phyloP scores from a whole-genome alignment of 2,329 filamentous ascomycete genomes.

The Metarhizium rileyi region DNA sequence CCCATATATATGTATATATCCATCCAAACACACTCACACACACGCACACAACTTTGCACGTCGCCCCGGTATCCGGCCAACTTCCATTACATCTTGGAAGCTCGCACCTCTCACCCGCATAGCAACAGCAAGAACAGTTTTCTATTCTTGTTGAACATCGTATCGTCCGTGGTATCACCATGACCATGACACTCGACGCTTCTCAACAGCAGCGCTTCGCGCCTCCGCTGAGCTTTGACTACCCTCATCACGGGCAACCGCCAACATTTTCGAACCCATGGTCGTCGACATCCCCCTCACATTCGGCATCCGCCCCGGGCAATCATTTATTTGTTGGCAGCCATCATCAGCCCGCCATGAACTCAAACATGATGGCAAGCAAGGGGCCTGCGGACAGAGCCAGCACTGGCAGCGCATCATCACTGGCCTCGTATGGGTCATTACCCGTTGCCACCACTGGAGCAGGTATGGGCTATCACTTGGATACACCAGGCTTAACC shows the following conservation, averaged over 20 bases:
- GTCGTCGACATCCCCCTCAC: slow-evolving; percentile 45
- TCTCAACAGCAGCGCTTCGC: slow-evolving; percentile 69
- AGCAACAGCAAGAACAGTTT: background rate
- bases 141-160: background rate
- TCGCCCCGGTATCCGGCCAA: too few relatives aligned
- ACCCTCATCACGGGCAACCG: slow-evolving; percentile 39
- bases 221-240: slow-evolving; percentile 69
- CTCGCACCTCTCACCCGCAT: background rate
- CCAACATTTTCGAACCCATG: slow-evolving; percentile 88
- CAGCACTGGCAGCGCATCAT: slow-evolving; percentile 45
- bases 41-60: too few relatives aligned
- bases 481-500: background rate
- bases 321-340: slow-evolving; percentile 55
- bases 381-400: slow-evolving; percentile 42
- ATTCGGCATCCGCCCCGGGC: slow-evolving; percentile 38
- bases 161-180: slow-evolving; percentile 34
- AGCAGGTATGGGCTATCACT: slow-evolving; percentile 45
- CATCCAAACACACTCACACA: too few relatives aligned
- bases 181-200: slow-evolving; percentile 93
- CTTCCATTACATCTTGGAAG: too few relatives aligned
- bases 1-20: background rate
- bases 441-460: slow-evolving; percentile 66
- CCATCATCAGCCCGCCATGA: slow-evolving; percentile 35
- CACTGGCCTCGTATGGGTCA: slow-evolving; percentile 61
- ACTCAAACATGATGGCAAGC: slow-evolving; percentile 41